Evolutionary conservation across 2,329 filamentous ascomycete species (phyloP).

Genomic region (Scedosporium apiospermum): DNA sequence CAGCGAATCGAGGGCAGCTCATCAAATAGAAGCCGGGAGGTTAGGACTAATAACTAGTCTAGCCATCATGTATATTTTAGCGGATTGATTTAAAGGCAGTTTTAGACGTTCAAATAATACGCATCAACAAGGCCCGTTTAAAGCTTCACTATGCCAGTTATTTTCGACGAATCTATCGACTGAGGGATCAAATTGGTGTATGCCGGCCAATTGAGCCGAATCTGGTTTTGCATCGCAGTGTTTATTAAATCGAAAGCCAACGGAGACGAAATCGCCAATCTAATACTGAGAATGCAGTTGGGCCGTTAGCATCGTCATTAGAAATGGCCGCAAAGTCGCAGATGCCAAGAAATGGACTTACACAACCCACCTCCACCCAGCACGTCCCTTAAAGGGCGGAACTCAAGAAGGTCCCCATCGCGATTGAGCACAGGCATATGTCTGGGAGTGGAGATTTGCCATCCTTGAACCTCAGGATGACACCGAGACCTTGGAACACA

Average conservation of each 20-base stretch:
- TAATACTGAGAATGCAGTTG: too few relatives aligned
- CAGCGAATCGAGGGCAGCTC: not conserved
- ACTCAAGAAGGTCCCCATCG: not conserved
- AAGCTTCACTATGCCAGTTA: too few relatives aligned
- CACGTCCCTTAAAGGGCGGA: not conserved
- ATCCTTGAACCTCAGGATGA: conserved; percentile 1
- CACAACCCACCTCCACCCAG: too few relatives aligned
- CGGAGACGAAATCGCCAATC: too few relatives aligned
- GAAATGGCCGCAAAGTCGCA: too few relatives aligned
- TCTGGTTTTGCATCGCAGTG: too few relatives aligned
- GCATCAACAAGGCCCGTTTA: not conserved
- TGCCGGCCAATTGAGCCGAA: too few relatives aligned
- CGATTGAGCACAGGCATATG: not conserved
- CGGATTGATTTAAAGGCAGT: not conserved
- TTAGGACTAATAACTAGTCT: not conserved
- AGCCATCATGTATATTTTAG: not conserved
- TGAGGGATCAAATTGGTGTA: too few relatives aligned
- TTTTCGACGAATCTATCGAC: too few relatives aligned
- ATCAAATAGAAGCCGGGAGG: not conserved
- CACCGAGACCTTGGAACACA: conserved; percentile 10
- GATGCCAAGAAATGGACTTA: too few relatives aligned
- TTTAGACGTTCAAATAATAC: not conserved
- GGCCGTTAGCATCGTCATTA: too few relatives aligned
- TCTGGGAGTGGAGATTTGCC: not conserved
- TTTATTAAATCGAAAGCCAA: too few relatives aligned